These are phyloP conservation scores for Candida maesae DNA, from an alignment of 805 yeast genomes.

Conservation along the genomic window DNA sequence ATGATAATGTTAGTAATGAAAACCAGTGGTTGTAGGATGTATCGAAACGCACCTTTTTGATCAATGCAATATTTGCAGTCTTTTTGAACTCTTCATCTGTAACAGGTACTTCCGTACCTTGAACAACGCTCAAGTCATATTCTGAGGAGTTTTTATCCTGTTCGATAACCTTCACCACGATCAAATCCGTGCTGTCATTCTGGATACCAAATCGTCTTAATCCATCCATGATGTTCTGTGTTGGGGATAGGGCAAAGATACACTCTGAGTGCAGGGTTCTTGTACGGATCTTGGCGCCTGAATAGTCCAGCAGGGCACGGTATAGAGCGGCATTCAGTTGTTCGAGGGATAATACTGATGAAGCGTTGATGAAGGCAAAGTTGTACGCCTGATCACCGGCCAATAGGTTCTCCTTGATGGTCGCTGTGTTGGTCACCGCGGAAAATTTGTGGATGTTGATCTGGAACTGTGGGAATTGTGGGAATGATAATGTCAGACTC, in stretches of 20 bases:
- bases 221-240: conserved; percentile 68
- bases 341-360: conserved; percentile 52
- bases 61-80: conserved; percentile 32
- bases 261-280: conserved; percentile 69
- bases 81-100: conserved; percentile 30
- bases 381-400: conserved; percentile 47
- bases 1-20: conserved; percentile 1
- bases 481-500: conserved; percentile 28
- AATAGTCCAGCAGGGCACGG: conserved; percentile 52
- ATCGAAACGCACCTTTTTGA: conserved; percentile 26
- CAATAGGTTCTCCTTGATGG: conserved; percentile 42
- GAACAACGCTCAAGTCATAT: conserved; percentile 24
- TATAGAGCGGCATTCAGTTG: conserved; percentile 60
- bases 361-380: conserved; percentile 63
- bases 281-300: conserved; percentile 50
- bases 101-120: conserved; percentile 34
- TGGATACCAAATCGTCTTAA: conserved; percentile 68
- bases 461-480: conserved; percentile 42
- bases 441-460: conserved; percentile 42
- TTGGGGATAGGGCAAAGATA: conserved; percentile 64
- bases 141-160: conserved; percentile 23
- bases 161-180: conserved; percentile 45
- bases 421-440: conserved; percentile 40
- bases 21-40: background rate
- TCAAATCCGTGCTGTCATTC: conserved; percentile 39